Evolutionary conservation across 2,329 filamentous ascomycete genomes (phyloP).

Genomic region (Colletotrichum orchidophilum): DNA sequence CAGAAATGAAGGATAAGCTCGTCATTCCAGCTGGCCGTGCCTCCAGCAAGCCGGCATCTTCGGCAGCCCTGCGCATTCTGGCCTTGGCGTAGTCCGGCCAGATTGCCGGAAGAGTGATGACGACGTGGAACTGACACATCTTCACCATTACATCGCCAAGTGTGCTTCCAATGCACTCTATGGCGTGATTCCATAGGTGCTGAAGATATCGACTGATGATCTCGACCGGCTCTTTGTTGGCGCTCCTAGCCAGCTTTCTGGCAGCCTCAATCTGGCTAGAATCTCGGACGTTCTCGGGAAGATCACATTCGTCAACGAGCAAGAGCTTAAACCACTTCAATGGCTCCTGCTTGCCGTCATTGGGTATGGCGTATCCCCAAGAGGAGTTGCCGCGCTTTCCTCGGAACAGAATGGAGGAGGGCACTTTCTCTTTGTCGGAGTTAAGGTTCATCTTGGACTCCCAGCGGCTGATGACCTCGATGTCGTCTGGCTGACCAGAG

Average conservation of each 20-base stretch:
- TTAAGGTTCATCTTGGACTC: slow-evolving; percentile 35
- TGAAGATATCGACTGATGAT: slow-evolving; percentile 45
- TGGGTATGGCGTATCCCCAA: slow-evolving; percentile 47
- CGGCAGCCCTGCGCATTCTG: slow-evolving; percentile 48
- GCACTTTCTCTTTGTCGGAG: slow-evolving; percentile 44
- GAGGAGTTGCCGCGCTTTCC: rapidly evolving
- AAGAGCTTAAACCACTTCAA: slow-evolving; percentile 55
- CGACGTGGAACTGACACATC: slow-evolving; percentile 43
- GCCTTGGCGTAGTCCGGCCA: slow-evolving; percentile 51
- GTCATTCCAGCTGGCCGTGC: slow-evolving; percentile 41
- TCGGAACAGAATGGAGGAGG: slow-evolving; percentile 40
- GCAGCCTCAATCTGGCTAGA: slow-evolving; percentile 38
- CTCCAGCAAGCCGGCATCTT: slow-evolving; percentile 47
- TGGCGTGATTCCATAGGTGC: slow-evolving; percentile 44
- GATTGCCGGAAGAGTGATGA: slow-evolving; percentile 56
- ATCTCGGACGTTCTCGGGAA: slow-evolving; percentile 35
- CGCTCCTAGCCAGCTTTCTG: rapidly evolving
- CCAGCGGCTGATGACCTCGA: slow-evolving; percentile 46
- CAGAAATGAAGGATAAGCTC: slow-evolving; percentile 46
- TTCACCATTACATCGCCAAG: slow-evolving; percentile 38
- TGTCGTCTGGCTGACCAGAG: slow-evolving; percentile 38
- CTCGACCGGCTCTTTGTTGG: slow-evolving; percentile 38
- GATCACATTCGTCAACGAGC: slow-evolving; percentile 44
- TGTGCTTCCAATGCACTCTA: slow-evolving; percentile 39
- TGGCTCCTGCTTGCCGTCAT: slow-evolving; percentile 23